A percentile compares a stretch with the other conserved stretches of the same genome.
Conservation (phyloP, 495 filamentous ascomycete species). For the Penicillium nucicola region DNA sequence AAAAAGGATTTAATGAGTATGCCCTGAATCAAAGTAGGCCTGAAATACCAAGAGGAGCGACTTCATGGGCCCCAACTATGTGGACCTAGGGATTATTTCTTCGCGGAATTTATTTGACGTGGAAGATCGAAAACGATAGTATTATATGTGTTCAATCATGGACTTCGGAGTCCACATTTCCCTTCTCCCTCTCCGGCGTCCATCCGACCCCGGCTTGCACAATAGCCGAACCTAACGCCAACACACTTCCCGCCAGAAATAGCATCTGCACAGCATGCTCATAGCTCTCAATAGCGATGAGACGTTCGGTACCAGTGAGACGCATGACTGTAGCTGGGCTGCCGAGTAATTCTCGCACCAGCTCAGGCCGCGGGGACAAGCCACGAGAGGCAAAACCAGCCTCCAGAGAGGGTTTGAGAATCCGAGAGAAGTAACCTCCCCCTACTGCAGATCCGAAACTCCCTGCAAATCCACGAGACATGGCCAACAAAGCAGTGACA, state of each 20-base stretch:
- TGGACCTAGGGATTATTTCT: no score
- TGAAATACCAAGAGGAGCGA: no score
- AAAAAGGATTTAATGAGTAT: no score
- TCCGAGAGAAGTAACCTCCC: slow-evolving; percentile 67
- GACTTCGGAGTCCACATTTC: background rate
- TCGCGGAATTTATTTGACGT: no score
- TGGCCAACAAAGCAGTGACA: slow-evolving; percentile 64
- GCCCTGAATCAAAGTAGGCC: no score
- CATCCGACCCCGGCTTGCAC: slow-evolving; percentile 71
- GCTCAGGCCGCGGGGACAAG: slow-evolving; percentile 41
- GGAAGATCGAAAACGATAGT: no score
- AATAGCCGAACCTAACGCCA: slow-evolving; percentile 52
- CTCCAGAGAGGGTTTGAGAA: slow-evolving; percentile 52
- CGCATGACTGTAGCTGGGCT: slow-evolving; percentile 60
- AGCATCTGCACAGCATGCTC: slow-evolving; percentile 54
- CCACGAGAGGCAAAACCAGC: slow-evolving; percentile 55
- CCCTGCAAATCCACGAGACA: slow-evolving; percentile 71
- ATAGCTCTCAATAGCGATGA: slow-evolving; percentile 63
- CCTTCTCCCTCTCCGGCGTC: slow-evolving; percentile 27
- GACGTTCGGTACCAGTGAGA: slow-evolving; percentile 50
- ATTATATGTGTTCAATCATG: background rate
- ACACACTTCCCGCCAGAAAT: slow-evolving; percentile 53
- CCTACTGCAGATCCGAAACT: slow-evolving; percentile 74
- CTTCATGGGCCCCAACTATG: no score
- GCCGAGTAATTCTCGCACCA: slow-evolving; percentile 63